These are phyloP conservation scores for Aspergillus pseudoviridinutans DNA, from an alignment of 2,329 filamentous ascomycete species.

Conservation along the genomic window DNA sequence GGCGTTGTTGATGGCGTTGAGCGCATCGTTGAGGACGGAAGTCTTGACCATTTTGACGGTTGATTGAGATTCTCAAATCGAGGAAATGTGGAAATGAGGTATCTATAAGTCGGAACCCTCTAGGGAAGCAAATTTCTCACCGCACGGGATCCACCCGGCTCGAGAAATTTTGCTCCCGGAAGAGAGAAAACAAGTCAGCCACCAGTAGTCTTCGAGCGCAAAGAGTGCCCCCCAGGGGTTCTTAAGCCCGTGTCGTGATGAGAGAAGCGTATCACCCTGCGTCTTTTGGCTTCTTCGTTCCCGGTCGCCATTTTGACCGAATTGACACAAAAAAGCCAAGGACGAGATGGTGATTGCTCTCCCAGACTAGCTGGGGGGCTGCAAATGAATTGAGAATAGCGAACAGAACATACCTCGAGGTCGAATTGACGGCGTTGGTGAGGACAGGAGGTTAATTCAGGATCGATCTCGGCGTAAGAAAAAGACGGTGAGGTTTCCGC, in stretches of 20 bases:
- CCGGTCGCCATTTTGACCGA: not conserved
- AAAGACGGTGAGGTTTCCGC: conserved; percentile 23
- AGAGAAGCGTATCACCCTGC: conserved; percentile 42
- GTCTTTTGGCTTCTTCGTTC: conserved; percentile 7
- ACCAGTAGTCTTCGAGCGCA: conserved; percentile 61
- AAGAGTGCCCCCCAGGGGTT: conserved; percentile 68
- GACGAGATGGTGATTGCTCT: conserved; percentile 37
- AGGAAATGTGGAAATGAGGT: conserved; percentile 33
- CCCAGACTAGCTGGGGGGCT: conserved; percentile 43
- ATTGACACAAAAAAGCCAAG: conserved; percentile 11
- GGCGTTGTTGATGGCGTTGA: conserved; percentile 99
- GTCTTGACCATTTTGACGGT: conserved; percentile 97
- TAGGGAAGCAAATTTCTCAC: conserved; percentile 2
- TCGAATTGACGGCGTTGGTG: conserved; percentile 25
- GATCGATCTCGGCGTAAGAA: conserved; percentile 8
- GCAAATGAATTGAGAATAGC: conserved; percentile 19
- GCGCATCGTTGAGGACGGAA: conserved; percentile 98
- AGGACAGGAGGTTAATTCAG: conserved; percentile 20
- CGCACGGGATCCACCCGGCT: not conserved
- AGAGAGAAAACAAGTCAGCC: conserved; percentile 49
- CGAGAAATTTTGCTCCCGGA: conserved; percentile 6
- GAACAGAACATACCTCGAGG: conserved; percentile 41
- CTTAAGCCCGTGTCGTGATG: conserved; percentile 59
- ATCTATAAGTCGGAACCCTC: conserved; percentile 23
- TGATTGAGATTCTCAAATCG: conserved; percentile 52